Evolutionary conservation across 2,329 filamentous ascomycete species (phyloP), one percentile per base, ranked within the genome.

Genomic region (Chaetomiaceae sp.): DNA sequence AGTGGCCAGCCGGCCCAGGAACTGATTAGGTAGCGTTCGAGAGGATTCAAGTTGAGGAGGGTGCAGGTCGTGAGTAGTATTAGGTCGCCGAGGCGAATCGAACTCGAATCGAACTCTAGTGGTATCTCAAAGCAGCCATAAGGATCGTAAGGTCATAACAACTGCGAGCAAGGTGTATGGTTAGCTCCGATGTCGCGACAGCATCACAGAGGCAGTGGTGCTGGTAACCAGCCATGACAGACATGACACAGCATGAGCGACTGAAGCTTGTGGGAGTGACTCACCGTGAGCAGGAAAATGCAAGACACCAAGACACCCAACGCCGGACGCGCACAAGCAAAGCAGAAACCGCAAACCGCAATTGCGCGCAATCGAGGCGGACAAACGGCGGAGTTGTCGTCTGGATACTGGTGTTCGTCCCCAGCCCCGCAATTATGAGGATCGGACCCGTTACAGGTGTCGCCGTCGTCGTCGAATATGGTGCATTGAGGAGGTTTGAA

Each of bases 81-180:
- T 40, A 40, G 31, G 40, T 45, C 39, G 56, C 36, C 31, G 50
- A 46, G 37, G 55, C 37, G 36, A 56, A 47, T 53, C 39, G 44
- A 45, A 27, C 4, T 50, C 38, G 49, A 63, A 62, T 40, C 49
- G 55, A 65, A 64, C 52, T 65, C 61, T 66, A 68, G 57, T 63
- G 69, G 66, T 71, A 69, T 73, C 62, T 70, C 62, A 53, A 61
- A 63, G 62, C 56, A 61, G 65, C 64, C 69, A 71, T 72, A 51
- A 55, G 47, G 56, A 63, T 66, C 62, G 66, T 66, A 50, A 67
- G 34, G 61, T 66, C 66, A 63, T 68, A 51, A 66, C 56, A 51
- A 54, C 47, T 58, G 15, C 12, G 6, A 17, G 40, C 12, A 11
- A 4, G 14, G 34, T 15, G 37, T n/a, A n/a, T 29, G 17, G 40